Evolutionary conservation across 345 rosid genomes (phyloP), one percentile per base, ranked within the genome.

Genomic region (Rubroshorea leprosula): DNA sequence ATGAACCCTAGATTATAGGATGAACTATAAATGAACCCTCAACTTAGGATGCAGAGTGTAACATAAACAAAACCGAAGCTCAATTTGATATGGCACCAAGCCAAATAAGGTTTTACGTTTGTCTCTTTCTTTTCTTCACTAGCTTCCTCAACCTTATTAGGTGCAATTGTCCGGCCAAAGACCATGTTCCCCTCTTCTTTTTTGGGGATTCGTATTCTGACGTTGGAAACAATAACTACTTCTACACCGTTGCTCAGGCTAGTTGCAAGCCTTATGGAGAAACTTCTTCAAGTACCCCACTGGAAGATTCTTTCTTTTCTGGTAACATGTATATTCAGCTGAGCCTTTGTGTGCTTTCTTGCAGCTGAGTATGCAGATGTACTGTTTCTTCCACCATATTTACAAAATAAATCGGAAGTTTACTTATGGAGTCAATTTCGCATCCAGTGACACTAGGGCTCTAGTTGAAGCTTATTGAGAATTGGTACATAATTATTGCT

Each of bases 391-490:
- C 80, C 71, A 24, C 72, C 83, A 22, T 78, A 76, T 68, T 67
- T 80, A 45, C 73, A 73, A 21, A 69, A 61, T 22, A n/a, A 35
- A 57, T 6, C 44, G 58, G 11, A 19, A 51, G 26, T 59, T 44
- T 8, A 51, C 39, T 38, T 23, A 51, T 23, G 80, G 79, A 17
- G 65, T 57, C 1, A 76, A 68, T 57, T 73, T 76, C 18, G 75
- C 72, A 15, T 73, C 80, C 0, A 78, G 54, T 0, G 75, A 69
- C n/a, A n/a, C n/a, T n/a, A n/a, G 95, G 23, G 86, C 84, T 73
- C 76, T 87, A 10, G 79, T 68, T 0, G 87, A 87, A 67, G 85
- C 96, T 1, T 76, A 78, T 63, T 64, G 68, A 57, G 90, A 87
- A 49, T 64, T 64, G 55, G 83, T 75, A 73, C 21, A 35, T 17